A percentile compares a stretch with the other conserved stretches of the same genome.
Evolutionary conservation across 495 filamentous ascomycete genomes (phyloP).

Genomic region (Neurospora africana): DNA sequence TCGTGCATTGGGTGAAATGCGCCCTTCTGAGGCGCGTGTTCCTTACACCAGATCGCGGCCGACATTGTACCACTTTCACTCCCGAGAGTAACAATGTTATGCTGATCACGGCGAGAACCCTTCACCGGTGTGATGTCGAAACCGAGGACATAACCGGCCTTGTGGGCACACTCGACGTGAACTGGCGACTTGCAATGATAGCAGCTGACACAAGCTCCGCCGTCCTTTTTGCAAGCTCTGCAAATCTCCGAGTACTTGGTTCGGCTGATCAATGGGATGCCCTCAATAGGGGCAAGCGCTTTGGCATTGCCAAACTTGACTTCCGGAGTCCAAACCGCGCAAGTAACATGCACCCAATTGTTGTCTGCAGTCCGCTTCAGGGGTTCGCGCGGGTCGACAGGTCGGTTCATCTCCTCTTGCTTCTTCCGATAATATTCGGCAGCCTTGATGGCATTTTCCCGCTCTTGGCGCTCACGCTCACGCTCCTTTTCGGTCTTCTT

Average conservation of each 20-base stretch:
- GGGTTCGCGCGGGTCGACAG: conserved; percentile 76
- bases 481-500: conserved; percentile 91
- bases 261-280: conserved; percentile 66
- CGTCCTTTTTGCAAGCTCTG: conserved; percentile 67
- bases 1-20: conserved; percentile 71
- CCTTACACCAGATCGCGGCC: conserved; percentile 81
- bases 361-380: conserved; percentile 87
- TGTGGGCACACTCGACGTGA: conserved; percentile 83
- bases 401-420: conserved; percentile 72
- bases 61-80: conserved; percentile 66
- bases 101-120: conserved; percentile 65
- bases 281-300: conserved; percentile 73
- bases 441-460: conserved; percentile 62
- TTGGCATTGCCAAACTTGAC: conserved; percentile 81
- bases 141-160: conserved; percentile 69
- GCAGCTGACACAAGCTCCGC: conserved; percentile 74
- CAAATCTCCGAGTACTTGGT: conserved; percentile 60
- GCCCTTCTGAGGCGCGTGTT: conserved; percentile 59
- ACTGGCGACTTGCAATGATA: conserved; percentile 71
- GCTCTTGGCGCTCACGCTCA: conserved; percentile 76
- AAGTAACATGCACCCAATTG: conserved; percentile 97
- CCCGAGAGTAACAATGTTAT: conserved; percentile 62
- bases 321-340: conserved; percentile 83
- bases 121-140: conserved; percentile 90
- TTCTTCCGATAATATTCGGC: conserved; percentile 69